Evolutionary conservation across 176 grass and related monocot genomes (phyloP), one percentile per base, ranked within the genome.

Genomic region (Urochloa ruziziensis): DNA sequence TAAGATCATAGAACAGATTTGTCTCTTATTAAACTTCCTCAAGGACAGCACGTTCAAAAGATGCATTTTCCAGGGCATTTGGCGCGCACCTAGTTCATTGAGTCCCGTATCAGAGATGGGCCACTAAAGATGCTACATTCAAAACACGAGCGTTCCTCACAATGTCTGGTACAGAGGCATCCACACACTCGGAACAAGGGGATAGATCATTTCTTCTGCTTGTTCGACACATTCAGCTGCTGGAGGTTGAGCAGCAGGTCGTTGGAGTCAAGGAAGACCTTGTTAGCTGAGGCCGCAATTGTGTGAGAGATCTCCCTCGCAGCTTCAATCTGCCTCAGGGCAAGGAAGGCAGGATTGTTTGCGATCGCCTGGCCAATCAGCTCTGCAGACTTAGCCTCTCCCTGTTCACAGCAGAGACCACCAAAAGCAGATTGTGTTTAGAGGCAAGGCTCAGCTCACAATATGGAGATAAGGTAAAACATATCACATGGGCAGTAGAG

Each of bases 341-440:
- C 83, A 70, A 97, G 74, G 80, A 97, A 97, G 51, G 90, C 94
- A 43, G 92, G 94, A 67, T 94, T 94, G 83, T 80, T 92, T 48
- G 92, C 72, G 19, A 97, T 92, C 44, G 95, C 95, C 67, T 92
- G 77, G 36, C 94, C 94, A 67, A 97, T 94, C 47, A 97, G 86
- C 73, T 97, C 86, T 2, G 94, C 92, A 86, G 92, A 91, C 86
- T 94, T 94, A 30, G 90, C 92, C 74, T 97, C 95, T 75, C 88
- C 90, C 92, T 97, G 65, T 88, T 54, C 46, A 62, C 21, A 34
- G 76, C 28, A 62, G 1, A 51, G 18, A 15, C 8, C 21, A 19
- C 8, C 21, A 70, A 21, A 74, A 82, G 16, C 16, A 88, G 2
- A 30, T 75, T 10, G 19, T 62, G 71, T 58, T 77, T 71, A 15